phyloP scores from a whole-genome alignment of 805 yeast genomes.

The Kodamaea kaohsiungensis region DNA sequence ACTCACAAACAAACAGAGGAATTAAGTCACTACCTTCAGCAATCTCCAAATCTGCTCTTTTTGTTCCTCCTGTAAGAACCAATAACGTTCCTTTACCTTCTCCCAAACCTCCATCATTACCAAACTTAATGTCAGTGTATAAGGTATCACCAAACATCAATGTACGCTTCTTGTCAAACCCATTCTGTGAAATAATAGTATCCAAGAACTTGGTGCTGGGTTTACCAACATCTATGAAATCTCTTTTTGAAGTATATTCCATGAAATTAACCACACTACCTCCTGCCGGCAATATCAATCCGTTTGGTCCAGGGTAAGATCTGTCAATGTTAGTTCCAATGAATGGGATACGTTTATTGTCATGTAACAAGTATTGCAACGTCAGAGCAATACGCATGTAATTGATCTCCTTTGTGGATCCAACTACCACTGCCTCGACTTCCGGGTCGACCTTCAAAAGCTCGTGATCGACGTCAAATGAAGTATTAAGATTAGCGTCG shows the following conservation, averaged over 20 bases:
- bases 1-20: constrained; percentile 33
- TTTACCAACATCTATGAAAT: constrained; percentile 39
- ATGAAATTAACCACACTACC: constrained; percentile 41
- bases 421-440: constrained; percentile 42
- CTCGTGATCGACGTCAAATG: constrained; percentile 26
- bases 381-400: constrained; percentile 40
- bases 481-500: constrained; percentile 25
- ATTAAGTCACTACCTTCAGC: constrained; percentile 15
- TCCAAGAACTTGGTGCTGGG: constrained; percentile 36
- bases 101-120: constrained; percentile 37
- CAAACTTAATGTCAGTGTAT: constrained; percentile 45
- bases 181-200: constrained; percentile 26
- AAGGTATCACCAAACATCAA: constrained; percentile 45
- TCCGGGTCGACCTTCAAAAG: constrained; percentile 36
- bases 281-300: constrained; percentile 41
- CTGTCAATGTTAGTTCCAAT: constrained; percentile 44
- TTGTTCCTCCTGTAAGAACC: constrained; percentile 41
- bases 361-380: constrained; percentile 36
- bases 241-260: constrained; percentile 36
- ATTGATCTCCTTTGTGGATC: constrained; percentile 38
- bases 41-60: constrained; percentile 23
- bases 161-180: constrained; percentile 29
- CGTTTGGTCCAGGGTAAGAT: constrained; percentile 40
- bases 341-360: constrained; percentile 35
- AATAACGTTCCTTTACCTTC: constrained; percentile 26